These are phyloP conservation scores for Pleurotus pulmonarius DNA, from an alignment of 768 basidiomycete species.

Conservation along the genomic window DNA sequence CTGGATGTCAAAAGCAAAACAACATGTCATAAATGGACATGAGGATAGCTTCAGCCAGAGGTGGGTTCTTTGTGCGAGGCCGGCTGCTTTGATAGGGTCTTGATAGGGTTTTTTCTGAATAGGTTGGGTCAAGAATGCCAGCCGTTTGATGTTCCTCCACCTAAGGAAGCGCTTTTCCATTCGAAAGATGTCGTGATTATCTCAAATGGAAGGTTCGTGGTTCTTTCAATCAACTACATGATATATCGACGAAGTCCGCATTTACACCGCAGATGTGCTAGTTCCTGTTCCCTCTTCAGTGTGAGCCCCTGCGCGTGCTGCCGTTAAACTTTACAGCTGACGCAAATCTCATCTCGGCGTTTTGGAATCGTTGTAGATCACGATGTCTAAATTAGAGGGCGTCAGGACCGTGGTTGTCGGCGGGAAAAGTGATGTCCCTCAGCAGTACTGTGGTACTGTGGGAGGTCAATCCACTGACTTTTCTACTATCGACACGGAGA, in stretches of 20 bases:
- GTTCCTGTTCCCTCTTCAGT: slow-evolving; percentile 44
- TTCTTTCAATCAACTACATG: no score
- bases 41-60: slow-evolving; percentile 49
- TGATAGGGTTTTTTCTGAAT: not conserved
- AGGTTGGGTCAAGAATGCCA: slow-evolving; percentile 47
- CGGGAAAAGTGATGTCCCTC: slow-evolving; percentile 40
- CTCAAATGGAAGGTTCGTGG: slow-evolving; percentile 46
- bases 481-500: slow-evolving; percentile 54
- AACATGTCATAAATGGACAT: slow-evolving; percentile 41
- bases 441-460: slow-evolving; percentile 60
- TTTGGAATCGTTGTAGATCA: slow-evolving; percentile 34
- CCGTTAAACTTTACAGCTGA: not conserved
- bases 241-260: not conserved
- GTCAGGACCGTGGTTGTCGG: slow-evolving; percentile 56
- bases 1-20: slow-evolving; percentile 44
- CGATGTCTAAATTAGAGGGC: slow-evolving; percentile 57
- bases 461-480: slow-evolving; percentile 62
- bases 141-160: slow-evolving; percentile 33
- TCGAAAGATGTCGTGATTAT: slow-evolving; percentile 47
- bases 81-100: not conserved
- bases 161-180: slow-evolving; percentile 43
- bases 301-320: slow-evolving; percentile 19
- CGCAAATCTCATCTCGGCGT: not conserved
- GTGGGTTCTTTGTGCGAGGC: slow-evolving; percentile 17
- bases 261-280: slow-evolving; percentile 33